Conservation (phyloP, 306 rosid genomes). For the Comarum palustre region DNA sequence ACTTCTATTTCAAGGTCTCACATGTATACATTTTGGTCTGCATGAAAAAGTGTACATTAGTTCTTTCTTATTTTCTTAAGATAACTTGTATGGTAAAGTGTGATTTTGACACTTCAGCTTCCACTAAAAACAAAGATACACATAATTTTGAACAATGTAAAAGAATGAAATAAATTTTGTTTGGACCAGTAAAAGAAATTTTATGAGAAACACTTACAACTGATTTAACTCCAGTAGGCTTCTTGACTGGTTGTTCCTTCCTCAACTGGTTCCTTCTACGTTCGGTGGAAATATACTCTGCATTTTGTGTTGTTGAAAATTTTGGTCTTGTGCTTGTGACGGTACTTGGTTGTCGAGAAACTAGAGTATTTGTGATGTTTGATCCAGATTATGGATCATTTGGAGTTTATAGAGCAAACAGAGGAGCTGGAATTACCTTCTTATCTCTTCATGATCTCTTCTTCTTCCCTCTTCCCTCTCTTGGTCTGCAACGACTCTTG, state of each 20-base stretch:
- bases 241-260: conserved; percentile 13
- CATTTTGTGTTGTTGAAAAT: conserved; percentile 22
- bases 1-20: neutral
- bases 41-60: conserved; percentile 23
- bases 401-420: no score
- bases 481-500: no score
- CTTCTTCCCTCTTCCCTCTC: no score
- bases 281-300: conserved; percentile 24
- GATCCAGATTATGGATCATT: conserved; percentile 43
- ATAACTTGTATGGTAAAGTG: neutral
- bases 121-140: neutral
- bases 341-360: conserved; percentile 28
- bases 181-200: neutral
- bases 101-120: neutral
- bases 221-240: conserved; percentile 39
- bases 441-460: no score
- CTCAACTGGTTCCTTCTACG: conserved; percentile 37
- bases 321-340: conserved; percentile 30
- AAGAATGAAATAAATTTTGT: neutral
- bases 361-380: conserved; percentile 34
- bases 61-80: neutral
- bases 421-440: no score
- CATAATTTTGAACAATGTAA: neutral
- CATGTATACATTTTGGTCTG: conserved; percentile 39
- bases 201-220: conserved; percentile 37